These are phyloP conservation scores for Picocystis sp. DNA, from an alignment of 163 green algal species.

Conservation along the genomic window DNA sequence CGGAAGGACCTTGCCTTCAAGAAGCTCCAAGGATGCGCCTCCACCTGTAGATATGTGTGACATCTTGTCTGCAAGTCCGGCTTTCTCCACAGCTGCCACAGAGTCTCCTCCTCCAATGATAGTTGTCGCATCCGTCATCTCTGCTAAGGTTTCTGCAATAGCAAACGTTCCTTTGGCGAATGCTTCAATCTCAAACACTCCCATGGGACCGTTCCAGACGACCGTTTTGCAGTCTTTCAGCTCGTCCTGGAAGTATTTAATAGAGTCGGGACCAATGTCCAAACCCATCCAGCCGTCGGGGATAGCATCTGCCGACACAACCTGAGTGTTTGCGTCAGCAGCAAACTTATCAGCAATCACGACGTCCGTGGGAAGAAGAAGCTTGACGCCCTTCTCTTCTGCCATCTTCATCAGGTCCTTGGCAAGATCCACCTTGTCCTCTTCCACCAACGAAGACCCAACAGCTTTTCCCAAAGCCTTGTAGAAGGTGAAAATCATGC, in stretches of 20 bases:
- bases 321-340: constrained; percentile 67
- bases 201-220: constrained; percentile 98
- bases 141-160: constrained; percentile 75
- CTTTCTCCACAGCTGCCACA: constrained; percentile 94
- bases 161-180: constrained; percentile 79
- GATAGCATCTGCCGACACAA: constrained; percentile 59
- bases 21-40: constrained; percentile 89
- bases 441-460: constrained; percentile 83
- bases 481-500: constrained; percentile 99
- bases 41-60: constrained; percentile 93
- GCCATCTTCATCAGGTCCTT: constrained; percentile 64
- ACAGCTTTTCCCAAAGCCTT: constrained; percentile 61
- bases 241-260: constrained; percentile 63
- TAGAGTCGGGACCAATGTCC: constrained; percentile 91
- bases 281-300: constrained; percentile 98
- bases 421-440: constrained; percentile 85
- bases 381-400: constrained; percentile 76
- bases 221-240: constrained; percentile 76
- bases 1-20: constrained; percentile 96
- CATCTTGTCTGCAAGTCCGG: constrained; percentile 87
- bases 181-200: constrained; percentile 94
- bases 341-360: constrained; percentile 96
- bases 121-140: constrained; percentile 75
- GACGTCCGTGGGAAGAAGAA: constrained; percentile 90
- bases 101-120: constrained; percentile 98